These are phyloP conservation scores for Lasiodiplodia sp. DNA, from an alignment of 2,329 filamentous ascomycete genomes.

Conservation along the genomic window DNA sequence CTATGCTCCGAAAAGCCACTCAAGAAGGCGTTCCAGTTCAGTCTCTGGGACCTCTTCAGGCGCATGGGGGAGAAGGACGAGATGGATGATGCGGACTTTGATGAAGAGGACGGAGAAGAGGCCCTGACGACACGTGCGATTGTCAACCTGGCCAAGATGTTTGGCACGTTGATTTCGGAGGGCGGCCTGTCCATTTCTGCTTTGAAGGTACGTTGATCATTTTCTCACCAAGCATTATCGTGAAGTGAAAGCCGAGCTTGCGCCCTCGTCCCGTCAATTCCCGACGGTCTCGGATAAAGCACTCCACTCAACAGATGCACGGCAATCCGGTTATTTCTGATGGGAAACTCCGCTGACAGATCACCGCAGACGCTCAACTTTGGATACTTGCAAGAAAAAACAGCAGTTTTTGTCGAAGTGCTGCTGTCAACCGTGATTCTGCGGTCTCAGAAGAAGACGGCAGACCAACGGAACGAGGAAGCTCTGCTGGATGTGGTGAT, in stretches of 20 bases:
- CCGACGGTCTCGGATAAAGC: background rate
- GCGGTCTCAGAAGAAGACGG: slow-evolving; percentile 63
- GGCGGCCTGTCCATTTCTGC: slow-evolving; percentile 65
- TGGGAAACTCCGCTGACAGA: background rate
- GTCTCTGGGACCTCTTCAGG: slow-evolving; percentile 85
- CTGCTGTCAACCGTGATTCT: slow-evolving; percentile 79
- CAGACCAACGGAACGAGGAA: slow-evolving; percentile 59
- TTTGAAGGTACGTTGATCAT: slow-evolving; percentile 54
- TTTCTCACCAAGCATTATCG: background rate
- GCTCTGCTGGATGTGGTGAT: slow-evolving; percentile 72
- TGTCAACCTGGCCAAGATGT: slow-evolving; percentile 74
- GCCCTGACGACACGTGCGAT: slow-evolving; percentile 63
- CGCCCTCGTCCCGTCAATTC: background rate
- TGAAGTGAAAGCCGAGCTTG: background rate
- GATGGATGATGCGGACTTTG: slow-evolving; percentile 63
- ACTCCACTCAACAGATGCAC: slow-evolving; percentile 27
- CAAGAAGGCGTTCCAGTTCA: slow-evolving; percentile 85
- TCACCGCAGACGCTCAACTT: slow-evolving; percentile 73
- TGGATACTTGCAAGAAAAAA: slow-evolving; percentile 77
- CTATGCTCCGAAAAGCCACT: slow-evolving; percentile 79
- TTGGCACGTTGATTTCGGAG: slow-evolving; percentile 67
- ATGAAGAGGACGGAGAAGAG: slow-evolving; percentile 59
- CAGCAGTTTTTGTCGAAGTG: slow-evolving; percentile 79
- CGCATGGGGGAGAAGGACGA: slow-evolving; percentile 80
- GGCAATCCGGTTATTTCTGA: background rate